phyloP scores from a whole-genome alignment of 345 rosid genomes.

The Brassica incana region DNA sequence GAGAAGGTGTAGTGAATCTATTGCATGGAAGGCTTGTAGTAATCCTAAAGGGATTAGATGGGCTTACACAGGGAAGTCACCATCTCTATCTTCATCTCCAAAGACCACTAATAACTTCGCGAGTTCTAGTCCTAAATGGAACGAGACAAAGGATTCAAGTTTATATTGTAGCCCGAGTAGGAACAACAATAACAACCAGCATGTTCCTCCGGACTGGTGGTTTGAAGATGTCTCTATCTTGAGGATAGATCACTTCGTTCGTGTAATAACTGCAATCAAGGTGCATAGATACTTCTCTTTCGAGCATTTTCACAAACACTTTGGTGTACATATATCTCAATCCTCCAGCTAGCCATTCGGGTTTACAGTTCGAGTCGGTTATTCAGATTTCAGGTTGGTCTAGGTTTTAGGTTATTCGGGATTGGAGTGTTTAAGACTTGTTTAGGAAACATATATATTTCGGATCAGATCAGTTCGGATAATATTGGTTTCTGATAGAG shows the following conservation, averaged over 20 bases:
- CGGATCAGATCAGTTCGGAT: no score
- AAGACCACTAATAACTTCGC: background rate
- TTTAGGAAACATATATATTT: no score
- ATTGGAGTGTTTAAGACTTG: no score
- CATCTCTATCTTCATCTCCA: background rate
- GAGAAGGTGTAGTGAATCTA: background rate
- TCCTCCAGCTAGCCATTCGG: background rate
- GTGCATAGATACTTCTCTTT: constrained; percentile 31
- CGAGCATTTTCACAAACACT: constrained; percentile 2
- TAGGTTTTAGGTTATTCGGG: no score
- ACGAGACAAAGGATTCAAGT: background rate
- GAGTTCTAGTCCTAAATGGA: background rate
- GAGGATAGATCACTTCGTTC: constrained; percentile 91
- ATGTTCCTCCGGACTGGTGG: background rate
- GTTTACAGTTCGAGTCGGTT: no score
- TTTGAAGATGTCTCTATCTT: constrained; percentile 49
- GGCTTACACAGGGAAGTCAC: background rate
- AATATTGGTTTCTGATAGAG: no score
- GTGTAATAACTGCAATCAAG: constrained; percentile 91
- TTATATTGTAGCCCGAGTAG: background rate
- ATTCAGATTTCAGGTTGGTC: no score
- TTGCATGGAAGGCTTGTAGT: background rate
- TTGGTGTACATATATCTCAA: background rate
- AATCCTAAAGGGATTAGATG: background rate
- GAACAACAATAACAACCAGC: background rate